Evolutionary conservation across 495 filamentous ascomycete species (phyloP), one percentile per base, ranked within the genome.

Genomic region (Immersiella caudata): DNA sequence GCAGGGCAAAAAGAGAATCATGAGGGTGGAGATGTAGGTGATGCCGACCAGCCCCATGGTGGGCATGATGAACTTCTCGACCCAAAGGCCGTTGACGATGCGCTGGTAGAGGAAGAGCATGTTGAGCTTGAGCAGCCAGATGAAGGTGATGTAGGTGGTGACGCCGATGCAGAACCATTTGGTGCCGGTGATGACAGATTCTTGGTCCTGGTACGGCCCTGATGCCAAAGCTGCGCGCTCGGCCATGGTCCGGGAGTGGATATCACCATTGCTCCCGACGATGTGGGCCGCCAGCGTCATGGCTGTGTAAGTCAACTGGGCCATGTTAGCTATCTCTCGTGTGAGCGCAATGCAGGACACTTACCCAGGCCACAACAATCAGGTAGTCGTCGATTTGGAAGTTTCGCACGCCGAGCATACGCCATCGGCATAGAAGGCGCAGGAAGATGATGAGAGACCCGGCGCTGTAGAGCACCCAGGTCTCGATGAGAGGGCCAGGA

Each of bases 101-200:
- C 63, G 63, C 33, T 65, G 63, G 63, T 65, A 65, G 8, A 65
- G 63, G 51, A 65, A 57, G n/a, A 65, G 63, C 63, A 65, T 65
- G 51, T 65, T 65, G 63, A 65, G 9, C 52, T 65, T 65, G 63
- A 65, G 63, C 63, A 65, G 63, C 63, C 63, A 65, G 63, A 65
- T 65, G 63, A 65, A 65, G 52, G 51, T 65, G 63, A 65, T 57
- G 63, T 65, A 65, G 9, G 63, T 65, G 27, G 52, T 33, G 16
- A 65, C 63, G 33, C 63, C 63, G 1, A 46, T 52, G 63, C 63
- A 57, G 51, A 65, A 65, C 63, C 63, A 65, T 18, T 46, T 40
- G 27, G 63, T 65, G 29, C 63, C 63, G 6, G 26, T 58, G 52
- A 65, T 27, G 63, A 57, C 16, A 11, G 51, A 52, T 5, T 57